Conservation (phyloP, 345 rosid genomes). For the Gossypium ekmanianum region DNA sequence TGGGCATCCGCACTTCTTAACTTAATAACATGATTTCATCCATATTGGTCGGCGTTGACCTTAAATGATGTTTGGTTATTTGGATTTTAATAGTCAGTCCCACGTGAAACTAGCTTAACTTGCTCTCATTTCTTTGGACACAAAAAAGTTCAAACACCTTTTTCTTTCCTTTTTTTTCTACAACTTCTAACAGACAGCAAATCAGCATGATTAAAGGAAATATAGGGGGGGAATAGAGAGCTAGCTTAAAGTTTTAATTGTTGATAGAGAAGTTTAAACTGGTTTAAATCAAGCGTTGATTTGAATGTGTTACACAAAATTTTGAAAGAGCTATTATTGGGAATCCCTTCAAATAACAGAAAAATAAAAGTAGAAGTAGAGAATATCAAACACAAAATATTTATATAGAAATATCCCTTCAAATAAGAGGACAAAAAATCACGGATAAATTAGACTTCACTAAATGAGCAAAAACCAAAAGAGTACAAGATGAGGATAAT, state of each 20-base stretch:
- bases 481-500: too few relatives aligned
- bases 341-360: too few relatives aligned
- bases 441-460: too few relatives aligned
- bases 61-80: not conserved
- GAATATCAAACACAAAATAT: too few relatives aligned
- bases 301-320: too few relatives aligned
- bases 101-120: not conserved
- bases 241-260: not conserved
- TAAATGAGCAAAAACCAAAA: too few relatives aligned
- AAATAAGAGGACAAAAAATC: too few relatives aligned
- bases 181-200: not conserved
- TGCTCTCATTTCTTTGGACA: conserved; percentile 4
- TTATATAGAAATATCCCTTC: too few relatives aligned
- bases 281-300: not conserved
- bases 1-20: not conserved
- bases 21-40: conserved; percentile 6
- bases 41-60: conserved; percentile 5
- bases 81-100: not conserved
- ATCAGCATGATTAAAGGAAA: not conserved
- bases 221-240: not conserved
- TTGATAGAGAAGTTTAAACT: not conserved
- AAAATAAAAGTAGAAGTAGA: too few relatives aligned
- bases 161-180: not conserved
- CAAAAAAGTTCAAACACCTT: not conserved
- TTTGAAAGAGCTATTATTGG: too few relatives aligned